Conservation (phyloP, 139 green algal genomes). For the Coelastrella sp. region DNA sequence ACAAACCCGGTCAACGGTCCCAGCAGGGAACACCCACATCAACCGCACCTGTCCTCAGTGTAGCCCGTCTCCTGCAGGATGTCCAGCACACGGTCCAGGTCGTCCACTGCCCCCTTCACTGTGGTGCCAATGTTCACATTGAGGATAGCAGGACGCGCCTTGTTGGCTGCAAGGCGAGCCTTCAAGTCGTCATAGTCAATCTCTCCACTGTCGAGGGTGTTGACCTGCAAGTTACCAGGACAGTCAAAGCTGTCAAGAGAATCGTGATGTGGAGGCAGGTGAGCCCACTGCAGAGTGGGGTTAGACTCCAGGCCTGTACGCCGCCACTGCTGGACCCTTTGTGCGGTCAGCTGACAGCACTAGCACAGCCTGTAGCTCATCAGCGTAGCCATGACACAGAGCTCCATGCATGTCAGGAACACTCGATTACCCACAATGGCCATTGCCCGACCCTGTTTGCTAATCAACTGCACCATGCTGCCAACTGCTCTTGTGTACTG, state of each 20-base stretch:
- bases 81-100: conserved; percentile 76
- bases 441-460: no score
- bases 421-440: no score
- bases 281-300: neutral
- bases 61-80: conserved; percentile 76
- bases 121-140: conserved; percentile 99
- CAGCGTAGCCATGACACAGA: no score
- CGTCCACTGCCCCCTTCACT: conserved; percentile 87
- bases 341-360: no score
- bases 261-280: neutral
- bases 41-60: conserved; percentile 76
- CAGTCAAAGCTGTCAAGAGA: neutral
- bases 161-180: conserved; percentile 72
- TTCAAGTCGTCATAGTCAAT: conserved; percentile 94
- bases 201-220: conserved; percentile 84
- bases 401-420: no score
- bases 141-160: conserved; percentile 88
- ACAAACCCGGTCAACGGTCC: no score
- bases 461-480: no score
- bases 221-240: conserved; percentile 45
- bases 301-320: no score
- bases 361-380: no score
- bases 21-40: neutral
- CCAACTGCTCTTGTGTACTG: no score
- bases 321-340: no score